These are phyloP conservation scores for Pseudevernia furfuracea DNA, from an alignment of 495 filamentous ascomycete genomes.

Conservation along the genomic window DNA sequence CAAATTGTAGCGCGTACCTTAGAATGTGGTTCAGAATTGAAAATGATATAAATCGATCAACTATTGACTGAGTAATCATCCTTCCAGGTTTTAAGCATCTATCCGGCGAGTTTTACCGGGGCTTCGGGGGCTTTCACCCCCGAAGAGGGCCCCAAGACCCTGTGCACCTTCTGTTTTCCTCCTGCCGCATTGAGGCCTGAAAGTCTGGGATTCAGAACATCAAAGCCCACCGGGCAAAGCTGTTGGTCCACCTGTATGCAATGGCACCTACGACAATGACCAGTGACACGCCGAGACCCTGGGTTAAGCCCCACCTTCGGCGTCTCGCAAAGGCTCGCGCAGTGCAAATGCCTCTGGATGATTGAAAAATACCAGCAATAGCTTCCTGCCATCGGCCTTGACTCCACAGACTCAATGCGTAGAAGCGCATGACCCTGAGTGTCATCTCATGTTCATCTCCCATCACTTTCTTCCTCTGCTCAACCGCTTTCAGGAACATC, in stretches of 20 bases:
- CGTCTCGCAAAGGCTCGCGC: background rate
- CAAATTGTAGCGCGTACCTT: no score
- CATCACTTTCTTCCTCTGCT: background rate
- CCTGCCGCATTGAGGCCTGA: no score
- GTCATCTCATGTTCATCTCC: background rate
- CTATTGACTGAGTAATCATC: no score
- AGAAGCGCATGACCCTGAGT: background rate
- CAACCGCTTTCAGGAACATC: background rate
- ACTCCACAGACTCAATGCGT: constrained; percentile 8
- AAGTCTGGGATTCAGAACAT: no score
- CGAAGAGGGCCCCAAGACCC: no score
- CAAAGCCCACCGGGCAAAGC: background rate
- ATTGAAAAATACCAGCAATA: background rate
- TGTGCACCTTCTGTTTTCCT: no score
- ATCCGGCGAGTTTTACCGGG: no score
- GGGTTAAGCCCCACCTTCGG: background rate
- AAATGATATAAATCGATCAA: no score
- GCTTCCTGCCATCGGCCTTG: constrained; percentile 8
- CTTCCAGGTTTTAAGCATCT: no score
- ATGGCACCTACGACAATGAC: background rate
- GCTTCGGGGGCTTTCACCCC: no score
- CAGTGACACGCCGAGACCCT: background rate
- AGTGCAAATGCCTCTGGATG: background rate
- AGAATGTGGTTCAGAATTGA: no score
- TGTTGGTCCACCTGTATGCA: background rate